phyloP scores from a whole-genome alignment of 2,329 filamentous ascomycete species.

The Raffaelea ambrosiae region DNA sequence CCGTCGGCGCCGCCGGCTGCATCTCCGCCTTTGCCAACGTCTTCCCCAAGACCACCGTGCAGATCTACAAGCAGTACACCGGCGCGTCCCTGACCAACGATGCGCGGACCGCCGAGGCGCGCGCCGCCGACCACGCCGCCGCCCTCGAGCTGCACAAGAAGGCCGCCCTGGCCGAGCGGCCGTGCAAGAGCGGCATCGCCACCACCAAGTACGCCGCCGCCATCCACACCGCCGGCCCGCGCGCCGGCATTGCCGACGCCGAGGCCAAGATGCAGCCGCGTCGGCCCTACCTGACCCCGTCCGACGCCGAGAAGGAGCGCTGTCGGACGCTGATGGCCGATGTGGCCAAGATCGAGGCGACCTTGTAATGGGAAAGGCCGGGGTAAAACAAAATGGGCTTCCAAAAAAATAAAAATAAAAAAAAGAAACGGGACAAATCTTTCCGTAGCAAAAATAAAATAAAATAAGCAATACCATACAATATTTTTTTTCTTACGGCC shows the following conservation, averaged over 20 bases:
- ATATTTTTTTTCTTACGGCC: too few relatives aligned
- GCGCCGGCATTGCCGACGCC: conserved; percentile 51
- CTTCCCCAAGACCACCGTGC: conserved; percentile 46
- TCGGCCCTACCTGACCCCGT: conserved; percentile 48
- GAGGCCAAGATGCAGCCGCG: conserved; percentile 50
- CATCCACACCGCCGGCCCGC: conserved; percentile 41
- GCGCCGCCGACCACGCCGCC: conserved; percentile 45
- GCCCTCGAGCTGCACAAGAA: conserved; percentile 52
- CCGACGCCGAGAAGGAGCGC: conserved; percentile 32
- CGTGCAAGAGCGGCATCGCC: conserved; percentile 58
- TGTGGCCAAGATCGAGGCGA: conserved; percentile 37
- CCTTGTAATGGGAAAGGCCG: too few relatives aligned
- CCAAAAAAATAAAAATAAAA: neutral
- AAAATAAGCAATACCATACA: neutral
- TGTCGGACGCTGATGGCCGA: conserved; percentile 31
- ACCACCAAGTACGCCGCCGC: conserved; percentile 61
- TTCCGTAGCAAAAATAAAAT: neutral
- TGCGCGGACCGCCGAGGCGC: conserved; percentile 8
- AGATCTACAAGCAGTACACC: conserved; percentile 52
- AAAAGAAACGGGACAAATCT: neutral
- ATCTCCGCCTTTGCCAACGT: conserved; percentile 57
- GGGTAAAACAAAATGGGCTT: neutral
- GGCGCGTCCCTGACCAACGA: conserved; percentile 1
- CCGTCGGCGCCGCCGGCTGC: conserved; percentile 49
- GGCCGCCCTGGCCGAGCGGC: conserved; percentile 56